Conservation (phyloP, 2,329 filamentous ascomycete species). For the Trichoderma brevicompactum region DNA sequence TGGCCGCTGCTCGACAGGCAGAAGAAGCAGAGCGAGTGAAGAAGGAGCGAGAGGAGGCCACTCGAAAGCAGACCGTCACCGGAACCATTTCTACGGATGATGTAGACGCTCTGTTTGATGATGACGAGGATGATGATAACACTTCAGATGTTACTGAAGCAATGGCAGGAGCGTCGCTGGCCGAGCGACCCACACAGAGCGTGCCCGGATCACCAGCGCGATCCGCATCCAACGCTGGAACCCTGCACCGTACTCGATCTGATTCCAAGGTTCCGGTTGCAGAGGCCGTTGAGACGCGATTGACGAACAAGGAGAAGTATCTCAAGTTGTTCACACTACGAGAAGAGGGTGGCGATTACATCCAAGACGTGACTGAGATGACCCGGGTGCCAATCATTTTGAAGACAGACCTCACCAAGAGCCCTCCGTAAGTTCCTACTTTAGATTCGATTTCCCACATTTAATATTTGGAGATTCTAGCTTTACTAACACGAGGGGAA, state of each 20-base stretch:
- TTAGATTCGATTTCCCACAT: not conserved
- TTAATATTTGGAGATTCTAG: not conserved
- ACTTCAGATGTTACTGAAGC: slow-evolving; percentile 87
- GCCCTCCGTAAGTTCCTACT: slow-evolving; percentile 85
- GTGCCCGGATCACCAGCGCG: slow-evolving; percentile 89
- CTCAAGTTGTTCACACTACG: slow-evolving; percentile 84
- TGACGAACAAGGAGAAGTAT: slow-evolving; percentile 96
- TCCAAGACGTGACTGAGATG: slow-evolving; percentile 98
- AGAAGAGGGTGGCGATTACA: slow-evolving; percentile 92
- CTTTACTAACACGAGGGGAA: slow-evolving; percentile 34
- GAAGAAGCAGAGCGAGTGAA: slow-evolving; percentile 80
- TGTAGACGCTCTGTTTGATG: slow-evolving; percentile 93
- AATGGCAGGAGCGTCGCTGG: slow-evolving; percentile 86
- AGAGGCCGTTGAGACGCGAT: slow-evolving; percentile 76
- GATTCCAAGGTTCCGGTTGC: slow-evolving; percentile 85
- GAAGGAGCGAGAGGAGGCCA: slow-evolving; percentile 87
- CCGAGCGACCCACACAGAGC: slow-evolving; percentile 90
- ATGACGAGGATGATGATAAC: slow-evolving; percentile 81
- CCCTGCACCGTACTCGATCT: slow-evolving; percentile 85
- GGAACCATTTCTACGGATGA: slow-evolving; percentile 92
- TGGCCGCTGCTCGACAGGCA: slow-evolving; percentile 76
- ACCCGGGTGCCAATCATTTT: slow-evolving; percentile 95
- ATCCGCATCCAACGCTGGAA: slow-evolving; percentile 67
- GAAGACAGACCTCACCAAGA: slow-evolving; percentile 98
- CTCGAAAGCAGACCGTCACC: slow-evolving; percentile 92